Evolutionary conservation across 352 stramenopile species (phyloP).

Genomic region (Globisporangium uncinulatum): DNA sequence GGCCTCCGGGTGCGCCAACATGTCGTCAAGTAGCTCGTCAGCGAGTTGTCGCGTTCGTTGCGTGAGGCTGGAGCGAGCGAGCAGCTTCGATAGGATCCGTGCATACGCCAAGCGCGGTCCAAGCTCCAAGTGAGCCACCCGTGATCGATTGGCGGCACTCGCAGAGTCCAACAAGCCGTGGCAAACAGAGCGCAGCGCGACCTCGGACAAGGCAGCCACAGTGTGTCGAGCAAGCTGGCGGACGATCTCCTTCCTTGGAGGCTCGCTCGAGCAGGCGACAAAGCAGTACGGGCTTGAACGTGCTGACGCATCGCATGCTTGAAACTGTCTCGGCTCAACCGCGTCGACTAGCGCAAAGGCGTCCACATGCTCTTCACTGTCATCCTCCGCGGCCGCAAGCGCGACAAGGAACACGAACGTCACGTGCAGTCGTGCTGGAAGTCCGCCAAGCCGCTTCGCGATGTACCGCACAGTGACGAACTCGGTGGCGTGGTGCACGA

Average conservation of each 20-base stretch:
- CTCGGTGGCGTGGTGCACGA: conserved; percentile 6
- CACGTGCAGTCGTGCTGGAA: conserved; percentile 22
- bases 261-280: background rate
- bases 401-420: conserved; percentile 24
- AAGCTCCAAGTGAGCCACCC: background rate
- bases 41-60: background rate
- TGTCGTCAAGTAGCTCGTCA: conserved; percentile 19
- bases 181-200: background rate
- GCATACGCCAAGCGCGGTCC: conserved; percentile 6
- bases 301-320: too few relatives aligned
- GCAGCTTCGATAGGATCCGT: conserved; percentile 20
- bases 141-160: background rate
- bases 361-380: background rate
- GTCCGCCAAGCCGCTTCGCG: conserved; percentile 18
- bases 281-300: background rate
- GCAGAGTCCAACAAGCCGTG: too few relatives aligned
- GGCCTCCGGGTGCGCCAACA: conserved; percentile 16
- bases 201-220: background rate
- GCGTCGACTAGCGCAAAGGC: background rate
- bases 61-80: conserved; percentile 4
- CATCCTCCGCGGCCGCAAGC: conserved; percentile 6
- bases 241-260: background rate
- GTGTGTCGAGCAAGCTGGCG: conserved; percentile 3
- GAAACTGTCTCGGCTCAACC: background rate
- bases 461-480: conserved; percentile 17